Percentiles rank a stretch among this genome's conserved stretches.
Conservation (phyloP, 2,329 filamentous ascomycete species). For the Cladophialophora psammophila region DNA sequence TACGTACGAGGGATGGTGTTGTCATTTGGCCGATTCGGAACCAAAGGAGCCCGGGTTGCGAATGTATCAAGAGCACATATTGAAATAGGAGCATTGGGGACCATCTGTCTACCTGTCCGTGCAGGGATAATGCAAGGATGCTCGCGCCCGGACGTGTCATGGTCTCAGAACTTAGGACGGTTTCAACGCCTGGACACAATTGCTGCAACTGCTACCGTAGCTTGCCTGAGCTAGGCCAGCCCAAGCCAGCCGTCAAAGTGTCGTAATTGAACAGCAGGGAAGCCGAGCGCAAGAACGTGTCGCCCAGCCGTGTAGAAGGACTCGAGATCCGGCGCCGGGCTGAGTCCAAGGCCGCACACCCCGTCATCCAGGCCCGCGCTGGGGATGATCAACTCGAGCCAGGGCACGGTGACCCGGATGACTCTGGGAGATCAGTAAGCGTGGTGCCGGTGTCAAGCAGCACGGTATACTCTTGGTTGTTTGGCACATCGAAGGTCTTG, state of each 20-base stretch:
- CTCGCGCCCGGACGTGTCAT: too few relatives aligned
- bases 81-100: too few relatives aligned
- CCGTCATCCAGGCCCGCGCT: not conserved
- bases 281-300: slow-evolving; percentile 15
- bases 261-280: slow-evolving; percentile 17
- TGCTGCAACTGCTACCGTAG: slow-evolving; percentile 7
- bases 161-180: not conserved
- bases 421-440: slow-evolving; percentile 4
- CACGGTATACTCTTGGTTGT: slow-evolving; percentile 10
- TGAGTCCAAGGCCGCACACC: slow-evolving; percentile 1
- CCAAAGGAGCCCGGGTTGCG: too few relatives aligned
- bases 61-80: too few relatives aligned
- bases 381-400: slow-evolving; percentile 5
- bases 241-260: not conserved
- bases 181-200: slow-evolving; percentile 12
- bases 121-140: too few relatives aligned
- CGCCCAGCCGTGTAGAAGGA: slow-evolving; percentile 15
- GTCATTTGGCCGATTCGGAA: too few relatives aligned
- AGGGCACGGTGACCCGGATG: slow-evolving; percentile 10
- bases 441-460: slow-evolving; percentile 17
- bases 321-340: not conserved
- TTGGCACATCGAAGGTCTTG: not conserved
- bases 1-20: too few relatives aligned
- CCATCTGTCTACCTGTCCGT: too few relatives aligned
- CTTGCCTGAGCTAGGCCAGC: slow-evolving; percentile 16